Percentiles rank a stretch among this genome's conserved stretches.
phyloP scores from a whole-genome alignment of 495 filamentous ascomycete genomes.

The Xylaria intraflava region DNA sequence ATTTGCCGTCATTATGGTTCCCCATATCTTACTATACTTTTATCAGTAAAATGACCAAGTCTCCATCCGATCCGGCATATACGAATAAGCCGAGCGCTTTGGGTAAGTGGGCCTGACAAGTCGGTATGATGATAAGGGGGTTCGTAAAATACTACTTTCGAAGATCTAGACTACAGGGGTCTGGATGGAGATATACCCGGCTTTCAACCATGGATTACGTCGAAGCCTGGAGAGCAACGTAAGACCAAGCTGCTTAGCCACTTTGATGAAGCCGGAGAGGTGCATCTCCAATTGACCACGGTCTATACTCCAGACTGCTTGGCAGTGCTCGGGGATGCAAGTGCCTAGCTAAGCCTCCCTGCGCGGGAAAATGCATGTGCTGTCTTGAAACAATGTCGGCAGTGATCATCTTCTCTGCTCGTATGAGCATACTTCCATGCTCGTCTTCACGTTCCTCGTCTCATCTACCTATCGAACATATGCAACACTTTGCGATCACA shows the following conservation, averaged over 20 bases:
- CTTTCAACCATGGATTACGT: no score
- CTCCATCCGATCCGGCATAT: no score
- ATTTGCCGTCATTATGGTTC: no score
- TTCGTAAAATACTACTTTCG: no score
- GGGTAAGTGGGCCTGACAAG: no score
- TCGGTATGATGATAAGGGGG: no score
- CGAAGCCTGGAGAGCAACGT: not conserved
- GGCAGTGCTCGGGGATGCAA: not conserved
- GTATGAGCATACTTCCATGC: not conserved
- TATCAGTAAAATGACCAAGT: no score
- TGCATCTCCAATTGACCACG: not conserved
- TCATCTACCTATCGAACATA: not conserved
- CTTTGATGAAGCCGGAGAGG: conserved; percentile 1
- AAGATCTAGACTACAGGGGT: no score
- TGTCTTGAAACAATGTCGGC: not conserved
- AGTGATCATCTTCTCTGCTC: not conserved
- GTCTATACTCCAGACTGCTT: not conserved
- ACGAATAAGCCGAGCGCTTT: no score
- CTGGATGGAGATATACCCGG: no score
- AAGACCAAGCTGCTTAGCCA: conserved; percentile 6
- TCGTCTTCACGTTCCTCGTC: not conserved
- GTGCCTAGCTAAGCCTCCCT: not conserved
- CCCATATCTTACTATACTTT: no score
- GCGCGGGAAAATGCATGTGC: not conserved
- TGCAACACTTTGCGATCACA: no score